phyloP scores from a whole-genome alignment of 345 rosid genomes.

The Hypericum androsaemum region DNA sequence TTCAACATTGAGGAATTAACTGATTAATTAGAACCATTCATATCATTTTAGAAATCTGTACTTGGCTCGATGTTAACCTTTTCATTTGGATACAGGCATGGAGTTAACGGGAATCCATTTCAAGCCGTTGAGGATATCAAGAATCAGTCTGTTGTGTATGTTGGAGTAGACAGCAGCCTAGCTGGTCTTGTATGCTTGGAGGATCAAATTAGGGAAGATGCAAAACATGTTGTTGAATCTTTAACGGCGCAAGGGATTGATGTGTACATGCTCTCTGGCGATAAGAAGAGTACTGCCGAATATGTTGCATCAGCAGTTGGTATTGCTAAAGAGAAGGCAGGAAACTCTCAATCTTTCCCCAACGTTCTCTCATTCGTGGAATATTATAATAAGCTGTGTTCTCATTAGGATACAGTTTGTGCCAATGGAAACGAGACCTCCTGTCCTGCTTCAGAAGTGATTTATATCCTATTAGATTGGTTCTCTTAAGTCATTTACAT shows the following conservation, averaged over 20 bases:
- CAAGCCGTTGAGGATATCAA: slow-evolving; percentile 36
- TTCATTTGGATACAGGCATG: slow-evolving; percentile 44
- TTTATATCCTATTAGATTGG: no score
- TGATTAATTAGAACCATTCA: background rate
- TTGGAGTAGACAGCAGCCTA: slow-evolving; percentile 66
- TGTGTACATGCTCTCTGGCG: slow-evolving; percentile 92
- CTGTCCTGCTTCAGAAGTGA: no score
- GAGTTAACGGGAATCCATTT: slow-evolving; percentile 41
- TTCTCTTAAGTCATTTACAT: no score
- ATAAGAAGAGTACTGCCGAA: slow-evolving; percentile 72
- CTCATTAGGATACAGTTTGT: no score
- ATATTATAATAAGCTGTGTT: no score
- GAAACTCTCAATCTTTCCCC: slow-evolving; percentile 3
- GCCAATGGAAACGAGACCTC: no score
- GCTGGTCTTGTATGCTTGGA: slow-evolving; percentile 74
- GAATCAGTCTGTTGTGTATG: slow-evolving; percentile 69
- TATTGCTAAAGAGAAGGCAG: slow-evolving; percentile 72
- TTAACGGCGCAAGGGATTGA: slow-evolving; percentile 58
- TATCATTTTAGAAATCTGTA: background rate
- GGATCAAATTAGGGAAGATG: slow-evolving; percentile 92
- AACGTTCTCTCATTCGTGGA: background rate
- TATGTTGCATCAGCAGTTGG: slow-evolving; percentile 82
- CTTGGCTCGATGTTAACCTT: background rate
- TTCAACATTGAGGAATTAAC: background rate
- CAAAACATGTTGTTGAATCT: slow-evolving; percentile 55